phyloP scores from a whole-genome alignment of 371 early-diverging fungal species.

The Batrachochytrium dendrobatidis region DNA sequence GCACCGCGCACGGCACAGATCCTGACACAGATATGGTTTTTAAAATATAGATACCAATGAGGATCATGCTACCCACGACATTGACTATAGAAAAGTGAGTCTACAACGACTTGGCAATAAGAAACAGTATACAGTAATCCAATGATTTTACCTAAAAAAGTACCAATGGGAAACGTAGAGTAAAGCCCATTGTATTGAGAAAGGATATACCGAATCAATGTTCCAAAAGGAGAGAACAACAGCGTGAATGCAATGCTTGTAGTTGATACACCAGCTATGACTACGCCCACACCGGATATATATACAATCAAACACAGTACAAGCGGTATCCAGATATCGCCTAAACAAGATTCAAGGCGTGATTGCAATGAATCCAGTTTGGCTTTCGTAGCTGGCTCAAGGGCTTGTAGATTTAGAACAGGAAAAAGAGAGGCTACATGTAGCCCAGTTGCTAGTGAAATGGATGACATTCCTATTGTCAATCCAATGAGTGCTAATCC shows the following conservation, averaged over 20 bases:
- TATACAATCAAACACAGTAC: neutral
- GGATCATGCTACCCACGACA: conserved; percentile 13
- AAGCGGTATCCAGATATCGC: neutral
- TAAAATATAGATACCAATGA: conserved; percentile 4
- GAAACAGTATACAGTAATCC: too few relatives aligned
- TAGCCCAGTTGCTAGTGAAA: conserved; percentile 10
- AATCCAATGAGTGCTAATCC: conserved; percentile 13
- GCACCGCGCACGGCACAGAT: conserved; percentile 9
- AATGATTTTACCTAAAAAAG: conserved; percentile 15
- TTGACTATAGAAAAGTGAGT: too few relatives aligned
- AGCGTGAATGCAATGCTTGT: neutral
- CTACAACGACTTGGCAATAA: too few relatives aligned
- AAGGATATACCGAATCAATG: conserved; percentile 10
- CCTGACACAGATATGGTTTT: neutral
- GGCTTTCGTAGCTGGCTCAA: too few relatives aligned
- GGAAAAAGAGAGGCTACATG: neutral
- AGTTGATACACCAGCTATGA: neutral
- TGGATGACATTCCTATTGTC: conserved; percentile 12
- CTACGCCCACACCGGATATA: neutral
- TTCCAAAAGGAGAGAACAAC: conserved; percentile 3
- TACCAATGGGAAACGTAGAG: conserved; percentile 15
- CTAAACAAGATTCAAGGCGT: neutral
- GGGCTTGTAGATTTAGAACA: neutral
- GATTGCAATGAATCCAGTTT: too few relatives aligned
- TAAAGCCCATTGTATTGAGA: conserved; percentile 7